Percentiles rank a stretch among this genome's conserved stretches.
Evolutionary conservation across 2,329 filamentous ascomycete species (phyloP).

Genomic region (Chaetomium sp.): DNA sequence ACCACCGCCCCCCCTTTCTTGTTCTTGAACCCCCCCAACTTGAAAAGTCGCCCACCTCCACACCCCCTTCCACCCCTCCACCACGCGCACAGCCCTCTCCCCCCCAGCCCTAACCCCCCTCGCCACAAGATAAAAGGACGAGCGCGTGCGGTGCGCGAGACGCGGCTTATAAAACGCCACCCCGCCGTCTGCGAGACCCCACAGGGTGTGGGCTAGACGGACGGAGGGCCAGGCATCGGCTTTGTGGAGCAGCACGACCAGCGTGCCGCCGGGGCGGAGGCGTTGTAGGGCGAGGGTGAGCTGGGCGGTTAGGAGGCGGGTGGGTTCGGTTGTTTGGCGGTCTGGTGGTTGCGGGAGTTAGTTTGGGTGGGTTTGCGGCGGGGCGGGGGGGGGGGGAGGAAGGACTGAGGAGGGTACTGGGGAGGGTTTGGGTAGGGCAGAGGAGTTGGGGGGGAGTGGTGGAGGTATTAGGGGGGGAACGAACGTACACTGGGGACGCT

Average conservation of each 20-base stretch:
- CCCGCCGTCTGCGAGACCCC: conserved; percentile 42
- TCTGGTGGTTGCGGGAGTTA: conserved; percentile 31
- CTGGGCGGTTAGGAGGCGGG: conserved; percentile 44
- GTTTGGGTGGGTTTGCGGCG: conserved; percentile 25
- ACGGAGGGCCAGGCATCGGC: conserved; percentile 47
- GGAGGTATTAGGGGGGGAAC: neutral
- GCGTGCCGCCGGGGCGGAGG: conserved; percentile 49
- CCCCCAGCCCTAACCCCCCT: conserved; percentile 42
- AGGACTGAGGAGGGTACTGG: neutral
- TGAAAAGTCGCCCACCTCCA: conserved; percentile 49
- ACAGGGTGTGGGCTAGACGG: conserved; percentile 44
- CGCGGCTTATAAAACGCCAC: conserved; percentile 50
- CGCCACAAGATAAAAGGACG: conserved; percentile 58
- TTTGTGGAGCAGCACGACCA: conserved; percentile 55
- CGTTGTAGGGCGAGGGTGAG: conserved; percentile 51
- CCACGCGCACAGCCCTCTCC: conserved; percentile 40
- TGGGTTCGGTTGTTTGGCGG: conserved; percentile 42
- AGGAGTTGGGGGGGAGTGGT: neutral
- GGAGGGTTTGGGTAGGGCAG: too few relatives aligned
- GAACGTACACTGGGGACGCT: conserved; percentile 21
- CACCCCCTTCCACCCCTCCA: conserved; percentile 45
- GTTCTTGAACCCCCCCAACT: conserved; percentile 18
- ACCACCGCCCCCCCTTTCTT: conserved; percentile 43
- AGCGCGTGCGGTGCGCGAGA: conserved; percentile 44
- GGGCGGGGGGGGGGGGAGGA: neutral